Evolutionary conservation across 2,329 filamentous ascomycete genomes (phyloP).

Genomic region (Colletotrichum euphorbiae): DNA sequence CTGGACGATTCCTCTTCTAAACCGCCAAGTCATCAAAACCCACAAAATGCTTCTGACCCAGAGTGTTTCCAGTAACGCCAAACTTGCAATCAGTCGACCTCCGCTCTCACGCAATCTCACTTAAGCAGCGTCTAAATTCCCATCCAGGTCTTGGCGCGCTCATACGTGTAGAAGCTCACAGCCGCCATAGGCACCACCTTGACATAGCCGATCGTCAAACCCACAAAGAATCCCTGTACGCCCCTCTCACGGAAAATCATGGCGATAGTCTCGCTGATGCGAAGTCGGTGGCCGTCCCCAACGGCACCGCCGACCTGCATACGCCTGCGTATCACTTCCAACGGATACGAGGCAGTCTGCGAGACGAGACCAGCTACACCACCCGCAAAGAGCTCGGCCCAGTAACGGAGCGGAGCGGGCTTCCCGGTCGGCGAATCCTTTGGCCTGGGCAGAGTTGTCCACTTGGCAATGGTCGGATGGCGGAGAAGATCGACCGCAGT

Average conservation of each 20-base stretch:
- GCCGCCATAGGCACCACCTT: constrained; percentile 94
- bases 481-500: constrained; percentile 87
- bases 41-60: constrained; percentile 34
- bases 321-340: constrained; percentile 89
- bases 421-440: constrained; percentile 67
- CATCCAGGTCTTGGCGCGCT: constrained; percentile 71
- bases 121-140: constrained; percentile 63
- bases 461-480: constrained; percentile 71
- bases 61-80: constrained; percentile 34
- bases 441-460: constrained; percentile 79
- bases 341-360: constrained; percentile 91
- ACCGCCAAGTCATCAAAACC: constrained; percentile 25
- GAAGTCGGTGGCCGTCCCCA: constrained; percentile 84
- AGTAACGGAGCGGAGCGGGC: constrained; percentile 79
- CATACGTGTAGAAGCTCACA: constrained; percentile 74
- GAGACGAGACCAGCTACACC: constrained; percentile 89
- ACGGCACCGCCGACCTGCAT: constrained; percentile 98
- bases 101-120: not conserved
- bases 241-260: constrained; percentile 83
- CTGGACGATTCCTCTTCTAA: constrained; percentile 22
- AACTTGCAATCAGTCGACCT: constrained; percentile 20
- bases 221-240: constrained; percentile 87
- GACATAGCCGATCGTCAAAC: constrained; percentile 92
- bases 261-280: constrained; percentile 81
- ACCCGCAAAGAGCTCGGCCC: constrained; percentile 87